Evolutionary conservation across 1,284 basidiomycete species (phyloP), one percentile per base, ranked within the genome.

Genomic region (Coniferiporia sulphurascens): DNA sequence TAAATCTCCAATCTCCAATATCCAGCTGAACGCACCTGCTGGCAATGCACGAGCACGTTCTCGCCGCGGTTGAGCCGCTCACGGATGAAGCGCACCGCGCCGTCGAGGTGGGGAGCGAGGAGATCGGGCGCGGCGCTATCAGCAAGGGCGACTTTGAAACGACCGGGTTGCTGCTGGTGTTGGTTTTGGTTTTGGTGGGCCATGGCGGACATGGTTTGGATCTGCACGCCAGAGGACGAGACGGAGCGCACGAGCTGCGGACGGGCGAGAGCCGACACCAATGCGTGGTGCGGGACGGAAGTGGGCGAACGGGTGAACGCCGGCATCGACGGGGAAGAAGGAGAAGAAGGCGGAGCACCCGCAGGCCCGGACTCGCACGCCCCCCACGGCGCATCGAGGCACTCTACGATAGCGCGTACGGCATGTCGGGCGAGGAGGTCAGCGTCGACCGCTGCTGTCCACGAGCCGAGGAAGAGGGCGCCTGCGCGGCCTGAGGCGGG

Each of bases 41-140:
- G 84, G 63, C 84, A 86, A 65, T 86, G 85, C 1, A 86, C 84
- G 61, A 86, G 77, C 9, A 86, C 81, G 62, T 80, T 85, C 46
- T 75, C 67, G 7, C 84, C 84, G 19, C 71, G 67, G 2, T 67
- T 64, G 27, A 86, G 73, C 4, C 81, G 74, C 34, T 71, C 70
- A 62, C 80, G 76, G 62, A 86, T 86, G 70, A 78, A 78, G 76
- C 74, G 60, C 82, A 85, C 27, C 1, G 79, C 81, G 5, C 72
- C 74, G 64, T 83, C 82, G 51, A 86, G 77, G 61, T 82, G 77
- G 2, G 81, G 78, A 48, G 71, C 74, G 56, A 85, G 71, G 8
- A 61, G 13, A 65, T 83, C 84, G 5, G 78, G 83, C 45, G 73
- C 70, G 44, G 78, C 69, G 55, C 74, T 71, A 69, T 89, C 87